phyloP scores from a whole-genome alignment of 1,284 basidiomycete species.

The Serendipita sp. region DNA sequence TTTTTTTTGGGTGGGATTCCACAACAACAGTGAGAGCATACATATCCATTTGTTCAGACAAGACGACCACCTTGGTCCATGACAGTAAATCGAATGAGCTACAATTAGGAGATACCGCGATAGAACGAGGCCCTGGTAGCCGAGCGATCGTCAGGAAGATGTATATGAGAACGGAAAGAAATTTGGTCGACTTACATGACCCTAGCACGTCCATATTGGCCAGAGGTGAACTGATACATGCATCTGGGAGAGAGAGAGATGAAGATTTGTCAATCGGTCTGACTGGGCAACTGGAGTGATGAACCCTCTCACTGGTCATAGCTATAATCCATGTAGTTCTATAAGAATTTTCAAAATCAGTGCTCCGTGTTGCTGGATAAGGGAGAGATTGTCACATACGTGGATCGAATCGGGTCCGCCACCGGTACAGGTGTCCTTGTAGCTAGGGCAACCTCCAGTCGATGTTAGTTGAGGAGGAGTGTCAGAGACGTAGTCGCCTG shows the following conservation, averaged over 20 bases:
- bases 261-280: not conserved
- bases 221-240: not conserved
- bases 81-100: too few species aligned
- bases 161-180: not conserved
- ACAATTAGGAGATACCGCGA: not conserved
- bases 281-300: too few species aligned
- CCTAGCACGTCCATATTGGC: not conserved
- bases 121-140: not conserved
- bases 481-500: conserved; percentile 37
- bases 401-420: conserved; percentile 26
- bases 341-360: not conserved
- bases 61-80: too few species aligned
- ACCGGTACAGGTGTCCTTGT: conserved; percentile 19
- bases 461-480: conserved; percentile 34
- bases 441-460: conserved; percentile 16
- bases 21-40: too few species aligned
- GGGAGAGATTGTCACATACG: not conserved
- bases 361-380: not conserved
- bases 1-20: too few species aligned
- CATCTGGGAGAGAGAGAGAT: not conserved
- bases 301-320: not conserved
- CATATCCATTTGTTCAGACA: too few species aligned
- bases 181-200: not conserved
- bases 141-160: too few species aligned
- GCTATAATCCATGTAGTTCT: conserved; percentile 1